phyloP scores from a whole-genome alignment of 2,329 filamentous ascomycete species.

The Teratosphaeriaceae sp. region DNA sequence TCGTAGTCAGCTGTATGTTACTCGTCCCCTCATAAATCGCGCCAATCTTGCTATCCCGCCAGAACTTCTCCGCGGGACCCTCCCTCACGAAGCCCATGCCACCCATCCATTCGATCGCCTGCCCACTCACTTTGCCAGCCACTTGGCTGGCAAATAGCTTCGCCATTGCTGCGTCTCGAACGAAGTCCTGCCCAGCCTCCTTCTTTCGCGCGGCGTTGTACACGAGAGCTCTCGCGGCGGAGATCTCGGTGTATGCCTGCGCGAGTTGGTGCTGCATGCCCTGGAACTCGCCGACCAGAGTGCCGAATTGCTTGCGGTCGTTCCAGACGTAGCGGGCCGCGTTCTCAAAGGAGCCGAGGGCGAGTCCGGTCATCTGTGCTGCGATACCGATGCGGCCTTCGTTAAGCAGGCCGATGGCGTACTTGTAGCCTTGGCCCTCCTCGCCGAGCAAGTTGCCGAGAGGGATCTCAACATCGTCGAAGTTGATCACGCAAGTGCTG shows the following conservation, averaged over 20 bases:
- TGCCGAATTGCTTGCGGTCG: slow-evolving; percentile 93
- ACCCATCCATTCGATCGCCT: slow-evolving; percentile 98
- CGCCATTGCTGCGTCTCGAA: slow-evolving; percentile 94
- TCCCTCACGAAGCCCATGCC: slow-evolving; percentile 98
- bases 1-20: slow-evolving; percentile 65
- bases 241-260: slow-evolving; percentile 90
- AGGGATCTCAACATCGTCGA: slow-evolving; percentile 90
- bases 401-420: slow-evolving; percentile 88
- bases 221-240: slow-evolving; percentile 82
- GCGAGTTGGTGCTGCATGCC: slow-evolving; percentile 99
- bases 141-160: slow-evolving; percentile 95
- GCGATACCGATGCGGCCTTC: slow-evolving; percentile 97
- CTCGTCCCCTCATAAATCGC: slow-evolving; percentile 64
- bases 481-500: slow-evolving; percentile 94
- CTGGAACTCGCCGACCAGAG: slow-evolving; percentile 92
- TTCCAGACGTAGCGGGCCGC: slow-evolving; percentile 95
- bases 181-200: slow-evolving; percentile 93
- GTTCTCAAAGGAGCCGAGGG: slow-evolving; percentile 91
- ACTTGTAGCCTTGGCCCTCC: slow-evolving; percentile 93
- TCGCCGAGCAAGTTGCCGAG: slow-evolving; percentile 82
- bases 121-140: slow-evolving; percentile 74
- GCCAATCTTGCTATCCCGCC: slow-evolving; percentile 95
- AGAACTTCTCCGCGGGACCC: slow-evolving; percentile 96
- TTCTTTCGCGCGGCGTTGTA: slow-evolving; percentile 97
- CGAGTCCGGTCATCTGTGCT: slow-evolving; percentile 96